A percentile compares a stretch with the other conserved stretches of the same genome.
Evolutionary conservation across 129 eudicot species (phyloP).

Genomic region (Pulicaria dysenterica): DNA sequence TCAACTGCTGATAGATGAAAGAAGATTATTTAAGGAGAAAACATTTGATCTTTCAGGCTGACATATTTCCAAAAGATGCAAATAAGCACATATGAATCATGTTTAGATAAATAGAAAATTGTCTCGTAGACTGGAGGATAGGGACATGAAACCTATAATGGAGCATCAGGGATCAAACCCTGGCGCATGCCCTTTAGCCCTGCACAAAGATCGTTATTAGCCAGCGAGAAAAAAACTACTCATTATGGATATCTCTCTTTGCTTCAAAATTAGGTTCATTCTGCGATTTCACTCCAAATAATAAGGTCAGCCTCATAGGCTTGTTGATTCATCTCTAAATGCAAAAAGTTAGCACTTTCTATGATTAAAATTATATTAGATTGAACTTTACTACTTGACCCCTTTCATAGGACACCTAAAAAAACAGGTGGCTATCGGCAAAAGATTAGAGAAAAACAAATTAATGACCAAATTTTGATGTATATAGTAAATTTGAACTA

Average conservation of each 20-base stretch:
- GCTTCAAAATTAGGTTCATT: conserved; percentile 47
- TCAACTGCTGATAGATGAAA: conserved; percentile 6
- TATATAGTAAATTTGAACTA: neutral
- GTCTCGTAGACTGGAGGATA: too few species aligned
- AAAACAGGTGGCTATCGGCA: conserved; percentile 3
- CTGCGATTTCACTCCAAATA: conserved; percentile 36
- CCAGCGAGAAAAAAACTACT: conserved; percentile 23
- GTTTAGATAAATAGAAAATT: too few species aligned
- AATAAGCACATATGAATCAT: too few species aligned
- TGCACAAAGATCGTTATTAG: conserved; percentile 32
- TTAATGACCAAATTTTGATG: neutral
- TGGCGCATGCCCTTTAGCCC: too few species aligned
- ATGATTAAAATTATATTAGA: neutral
- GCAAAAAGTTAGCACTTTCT: conserved; percentile 6
- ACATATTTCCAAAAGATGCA: too few species aligned
- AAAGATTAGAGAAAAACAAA: conserved; percentile 20
- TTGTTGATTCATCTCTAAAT: conserved; percentile 53
- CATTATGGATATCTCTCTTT: conserved; percentile 39
- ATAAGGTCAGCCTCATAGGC: conserved; percentile 46
- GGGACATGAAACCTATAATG: too few species aligned
- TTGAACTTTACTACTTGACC: neutral
- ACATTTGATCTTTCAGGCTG: too few species aligned
- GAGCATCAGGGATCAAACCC: too few species aligned
- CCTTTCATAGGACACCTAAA: conserved; percentile 19
- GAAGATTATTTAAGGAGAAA: too few species aligned